Percentiles rank a stretch among this genome's conserved stretches.
Evolutionary conservation across 768 basidiomycete genomes (phyloP).

Genomic region (Calocera viscosa): DNA sequence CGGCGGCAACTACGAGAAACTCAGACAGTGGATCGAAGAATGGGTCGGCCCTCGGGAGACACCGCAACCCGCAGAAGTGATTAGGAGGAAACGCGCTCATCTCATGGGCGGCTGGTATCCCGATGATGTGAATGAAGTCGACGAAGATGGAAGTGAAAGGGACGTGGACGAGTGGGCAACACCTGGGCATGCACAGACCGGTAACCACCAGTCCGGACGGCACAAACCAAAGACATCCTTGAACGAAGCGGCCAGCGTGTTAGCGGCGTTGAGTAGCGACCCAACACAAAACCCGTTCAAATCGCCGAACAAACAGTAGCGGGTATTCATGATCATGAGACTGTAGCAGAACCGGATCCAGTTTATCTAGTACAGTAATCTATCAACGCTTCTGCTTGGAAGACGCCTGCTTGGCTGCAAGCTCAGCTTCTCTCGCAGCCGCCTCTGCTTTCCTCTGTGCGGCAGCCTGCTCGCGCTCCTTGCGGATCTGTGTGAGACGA

Average conservation of each 20-base stretch:
- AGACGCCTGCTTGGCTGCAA: neutral
- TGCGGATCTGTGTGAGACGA: conserved; percentile 71
- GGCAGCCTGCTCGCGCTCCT: conserved; percentile 76
- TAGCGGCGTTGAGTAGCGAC: too few species aligned
- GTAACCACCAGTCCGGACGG: too few species aligned
- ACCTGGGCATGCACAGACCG: too few species aligned
- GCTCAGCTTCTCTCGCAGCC: conserved; percentile 21
- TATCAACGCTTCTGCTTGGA: neutral
- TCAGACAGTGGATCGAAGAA: conserved; percentile 42
- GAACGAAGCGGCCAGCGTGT: too few species aligned
- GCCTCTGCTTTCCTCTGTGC: conserved; percentile 81
- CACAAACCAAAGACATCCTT: too few species aligned
- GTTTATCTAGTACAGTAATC: neutral
- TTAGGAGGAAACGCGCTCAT: neutral
- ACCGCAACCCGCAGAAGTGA: neutral
- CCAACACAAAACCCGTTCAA: neutral
- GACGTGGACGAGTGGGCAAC: too few species aligned
- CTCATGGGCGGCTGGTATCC: neutral
- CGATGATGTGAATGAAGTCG: neutral
- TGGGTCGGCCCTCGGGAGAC: conserved; percentile 40
- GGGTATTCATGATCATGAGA: neutral
- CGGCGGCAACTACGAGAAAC: conserved; percentile 33
- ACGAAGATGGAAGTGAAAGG: neutral
- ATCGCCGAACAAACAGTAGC: neutral
- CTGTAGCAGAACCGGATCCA: too few species aligned